phyloP scores from a whole-genome alignment of 345 rosid genomes.

The Rubroshorea leprosula region DNA sequence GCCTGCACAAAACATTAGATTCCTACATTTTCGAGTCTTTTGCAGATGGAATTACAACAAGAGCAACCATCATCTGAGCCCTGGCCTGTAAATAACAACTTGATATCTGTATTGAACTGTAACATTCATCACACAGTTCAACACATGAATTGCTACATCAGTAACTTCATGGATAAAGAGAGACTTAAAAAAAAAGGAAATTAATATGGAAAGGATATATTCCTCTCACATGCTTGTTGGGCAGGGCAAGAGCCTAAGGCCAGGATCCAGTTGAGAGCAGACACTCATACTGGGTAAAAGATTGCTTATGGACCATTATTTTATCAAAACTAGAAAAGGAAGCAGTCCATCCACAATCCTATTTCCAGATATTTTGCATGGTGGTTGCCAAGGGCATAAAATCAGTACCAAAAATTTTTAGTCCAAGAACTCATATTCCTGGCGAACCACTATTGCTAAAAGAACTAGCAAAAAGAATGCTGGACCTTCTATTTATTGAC shows the following conservation, averaged over 20 bases:
- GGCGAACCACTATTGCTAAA: not conserved
- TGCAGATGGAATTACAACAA: slow-evolving; percentile 68
- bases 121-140: slow-evolving; percentile 49
- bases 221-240: slow-evolving; percentile 14
- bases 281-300: slow-evolving; percentile 13
- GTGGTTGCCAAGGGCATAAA: slow-evolving; percentile 7
- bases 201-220: slow-evolving; percentile 18
- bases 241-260: slow-evolving; percentile 13
- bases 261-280: slow-evolving; percentile 19
- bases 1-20: slow-evolving; percentile 93
- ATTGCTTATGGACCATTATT: slow-evolving; percentile 9
- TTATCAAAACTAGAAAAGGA: slow-evolving; percentile 10
- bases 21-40: slow-evolving; percentile 64
- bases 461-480: slow-evolving; percentile 1
- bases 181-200: slow-evolving; percentile 4
- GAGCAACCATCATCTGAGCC: slow-evolving; percentile 79
- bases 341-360: slow-evolving; percentile 14
- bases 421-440: slow-evolving; percentile 5
- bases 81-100: slow-evolving; percentile 61
- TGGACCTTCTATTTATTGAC: slow-evolving; percentile 8
- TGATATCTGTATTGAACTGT: slow-evolving; percentile 66
- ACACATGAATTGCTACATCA: slow-evolving; percentile 59
- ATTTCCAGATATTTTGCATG: slow-evolving; percentile 9
- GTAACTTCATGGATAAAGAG: slow-evolving; percentile 49
- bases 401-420: slow-evolving; percentile 1